Conservation (phyloP, 2,329 filamentous ascomycete species). For the Colletotrichum theobromicola region DNA sequence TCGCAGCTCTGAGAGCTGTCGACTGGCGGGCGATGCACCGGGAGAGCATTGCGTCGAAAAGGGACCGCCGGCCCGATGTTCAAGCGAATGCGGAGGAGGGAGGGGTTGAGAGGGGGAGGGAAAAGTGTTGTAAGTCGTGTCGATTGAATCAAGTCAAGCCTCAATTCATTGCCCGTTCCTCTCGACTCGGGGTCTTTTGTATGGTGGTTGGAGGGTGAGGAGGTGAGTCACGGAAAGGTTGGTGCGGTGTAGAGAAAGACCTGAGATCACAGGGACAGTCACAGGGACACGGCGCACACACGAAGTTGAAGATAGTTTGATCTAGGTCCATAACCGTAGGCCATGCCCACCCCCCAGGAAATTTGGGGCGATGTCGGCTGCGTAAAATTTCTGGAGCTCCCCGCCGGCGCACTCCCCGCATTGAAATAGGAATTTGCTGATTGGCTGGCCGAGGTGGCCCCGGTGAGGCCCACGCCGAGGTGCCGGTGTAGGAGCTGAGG, state of each 20-base stretch:
- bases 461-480: not conserved
- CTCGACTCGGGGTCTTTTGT: not conserved
- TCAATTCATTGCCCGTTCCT: not conserved
- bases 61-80: not conserved
- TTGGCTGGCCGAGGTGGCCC: conserved; percentile 23
- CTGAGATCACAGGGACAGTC: conserved; percentile 33
- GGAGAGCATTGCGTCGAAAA: conserved; percentile 24
- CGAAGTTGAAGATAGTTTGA: not conserved
- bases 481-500: not conserved
- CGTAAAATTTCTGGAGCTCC: conserved; percentile 30
- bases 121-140: not conserved
- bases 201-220: not conserved
- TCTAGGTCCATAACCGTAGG: not conserved
- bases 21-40: conserved; percentile 23
- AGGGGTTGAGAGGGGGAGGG: not conserved
- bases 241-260: conserved; percentile 3
- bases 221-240: conserved; percentile 23
- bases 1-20: conserved; percentile 26
- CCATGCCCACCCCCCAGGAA: not conserved
- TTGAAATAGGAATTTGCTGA: conserved; percentile 30
- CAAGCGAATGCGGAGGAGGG: not conserved
- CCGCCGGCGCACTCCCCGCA: conserved; percentile 26
- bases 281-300: conserved; percentile 28
- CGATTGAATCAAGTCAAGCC: not conserved
- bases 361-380: conserved; percentile 36